Base-by-base conservation (phyloP, 805 yeast genomes). In the Yarrowia sp. region DNA sequence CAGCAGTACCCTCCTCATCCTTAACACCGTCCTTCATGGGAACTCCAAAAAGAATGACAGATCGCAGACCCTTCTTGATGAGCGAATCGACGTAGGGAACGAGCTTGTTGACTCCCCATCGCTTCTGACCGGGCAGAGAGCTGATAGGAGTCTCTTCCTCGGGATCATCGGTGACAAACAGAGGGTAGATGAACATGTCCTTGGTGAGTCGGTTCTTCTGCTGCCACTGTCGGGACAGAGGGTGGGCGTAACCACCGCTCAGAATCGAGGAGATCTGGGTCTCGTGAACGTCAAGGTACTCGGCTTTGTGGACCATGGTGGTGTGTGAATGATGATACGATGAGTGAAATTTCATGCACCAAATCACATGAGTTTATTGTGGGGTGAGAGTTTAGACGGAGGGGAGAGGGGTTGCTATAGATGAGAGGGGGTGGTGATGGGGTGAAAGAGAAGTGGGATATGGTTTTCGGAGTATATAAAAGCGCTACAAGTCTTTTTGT, bases 181-280 rank as follows among this genome's bases (percentile, higher is more conserved):
- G 82, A 14, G 99, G 99, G 81, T 90, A 93, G 70, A 95, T 92
- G 76, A 95, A 89, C 96, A 91, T 90, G 77, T 85, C 88, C 79
- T 95, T 95, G 41, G 89, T 83, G 68, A 95, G 83, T 77, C 88
- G 94, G 73, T 92, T 85, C 76, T 89, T 94, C 72, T 84, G 85
- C 78, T 95, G 99, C 99, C 99, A 95, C 77, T 85, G 88, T 74
- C 99, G 85, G 22, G 91, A 76, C 55, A 94, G 82, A 0, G 97
- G 96, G 75, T 93, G 97, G 78, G 91, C 90, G 80, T 93, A 95
- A 3, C 98, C 98, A 70, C 98, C 97, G 71, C 95, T 94, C 52
- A 95, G 82, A 50, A 95, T 81, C 8, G 97, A 90, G 14, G 92
- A 83, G 71, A 91, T 85, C 45, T 83, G 81, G 0, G 93, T 86